Percentiles rank a stretch among this genome's conserved stretches.
Conservation (phyloP, 805 yeast species). For the Nakazawaea anatomiae region DNA sequence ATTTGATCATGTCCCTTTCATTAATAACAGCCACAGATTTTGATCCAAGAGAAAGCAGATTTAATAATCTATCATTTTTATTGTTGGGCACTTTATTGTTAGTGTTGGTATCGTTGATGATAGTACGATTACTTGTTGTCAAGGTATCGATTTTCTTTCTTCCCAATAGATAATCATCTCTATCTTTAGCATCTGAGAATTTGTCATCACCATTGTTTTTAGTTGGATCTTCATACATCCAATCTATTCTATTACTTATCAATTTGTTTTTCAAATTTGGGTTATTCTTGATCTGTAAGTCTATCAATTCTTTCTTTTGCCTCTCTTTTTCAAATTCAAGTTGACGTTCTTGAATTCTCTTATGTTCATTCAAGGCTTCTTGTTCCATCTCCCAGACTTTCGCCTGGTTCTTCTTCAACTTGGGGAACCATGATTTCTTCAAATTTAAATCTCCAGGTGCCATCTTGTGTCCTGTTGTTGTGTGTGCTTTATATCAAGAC, state of each 20-base stretch:
- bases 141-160: constrained; percentile 36
- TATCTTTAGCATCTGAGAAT: constrained; percentile 26
- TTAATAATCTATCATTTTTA: constrained; percentile 20
- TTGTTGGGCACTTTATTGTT: not conserved
- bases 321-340: constrained; percentile 58
- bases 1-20: constrained; percentile 15
- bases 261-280: constrained; percentile 24
- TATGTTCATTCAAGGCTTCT: constrained; percentile 64
- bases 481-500: no score
- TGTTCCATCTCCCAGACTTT: constrained; percentile 83
- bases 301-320: constrained; percentile 50
- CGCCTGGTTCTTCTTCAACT: constrained; percentile 73
- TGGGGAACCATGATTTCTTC: constrained; percentile 97
- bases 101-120: constrained; percentile 8
- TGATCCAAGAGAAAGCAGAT: constrained; percentile 20
- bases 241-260: constrained; percentile 48
- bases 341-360: constrained; percentile 55
- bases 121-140: not conserved
- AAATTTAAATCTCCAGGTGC: constrained; percentile 79
- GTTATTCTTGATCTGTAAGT: constrained; percentile 37
- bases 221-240: constrained; percentile 77
- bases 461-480: constrained; percentile 18
- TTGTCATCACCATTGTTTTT: constrained; percentile 13
- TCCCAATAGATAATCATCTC: constrained; percentile 53
- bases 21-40: constrained; percentile 9